Evolutionary conservation across 331 rosid species (phyloP), one percentile per base, ranked within the genome.

Genomic region (Malus hybrid): DNA sequence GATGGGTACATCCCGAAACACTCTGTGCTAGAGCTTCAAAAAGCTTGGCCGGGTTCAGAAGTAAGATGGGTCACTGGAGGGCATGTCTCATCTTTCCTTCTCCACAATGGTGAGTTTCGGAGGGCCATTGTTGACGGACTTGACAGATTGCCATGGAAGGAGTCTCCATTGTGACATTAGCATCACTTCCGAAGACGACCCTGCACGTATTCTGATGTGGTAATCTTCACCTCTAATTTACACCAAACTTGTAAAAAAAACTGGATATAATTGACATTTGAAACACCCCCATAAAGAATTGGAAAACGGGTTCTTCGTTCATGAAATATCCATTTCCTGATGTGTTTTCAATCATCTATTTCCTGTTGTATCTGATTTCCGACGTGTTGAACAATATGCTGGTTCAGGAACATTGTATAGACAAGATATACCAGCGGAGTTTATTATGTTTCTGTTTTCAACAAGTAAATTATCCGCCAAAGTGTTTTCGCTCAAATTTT

Each of bases 1-100:
- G 99, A 94, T 63, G 99, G 98, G 57, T 94, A 86, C 86, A 87
- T 94, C 62, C 98, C 98, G 22, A 87, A 80, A 76, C 97, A 90
- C 84, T 91, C 97, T 0, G 93, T 91, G 79, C 83, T 91, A 34
- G 93, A 94, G 85, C 95, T 94, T 76, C 86, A 91, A 78, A 90
- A 88, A 74, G 98, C 97, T 61, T 91, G 97, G 98, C 96, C 98
- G 1, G 96, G 98, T 81, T 88, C 93, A 46, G 97, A 94, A 82
- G 97, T 94, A 79, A 86, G 98, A 86, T 94, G 98, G 98, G 97
- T 94, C 62, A 91, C 95, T 1, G 97, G 98, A 7, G 98, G 97
- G 44, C 97, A 94, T 55, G 96, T 91, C 79, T 94, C 98, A 33
- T 91, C 98, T 55, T 94, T 94, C 90, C 80, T 94, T 86, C 96